phyloP scores from a whole-genome alignment of 768 basidiomycete species.

The Agrocybe chaxingu region DNA sequence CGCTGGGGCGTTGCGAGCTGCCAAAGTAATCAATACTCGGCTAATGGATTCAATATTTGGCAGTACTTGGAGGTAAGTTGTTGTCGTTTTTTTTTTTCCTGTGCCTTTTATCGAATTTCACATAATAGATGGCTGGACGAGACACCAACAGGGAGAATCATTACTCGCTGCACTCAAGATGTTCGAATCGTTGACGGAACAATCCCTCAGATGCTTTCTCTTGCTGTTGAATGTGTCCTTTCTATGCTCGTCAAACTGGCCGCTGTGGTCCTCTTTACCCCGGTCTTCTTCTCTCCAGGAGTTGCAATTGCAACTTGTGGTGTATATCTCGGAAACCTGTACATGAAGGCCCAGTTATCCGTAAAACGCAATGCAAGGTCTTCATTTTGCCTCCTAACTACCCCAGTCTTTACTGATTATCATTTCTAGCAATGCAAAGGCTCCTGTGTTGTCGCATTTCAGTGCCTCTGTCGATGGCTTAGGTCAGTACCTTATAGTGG shows the following conservation, averaged over 20 bases:
- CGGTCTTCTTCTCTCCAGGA: slow-evolving; percentile 41
- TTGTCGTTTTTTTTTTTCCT: neutral
- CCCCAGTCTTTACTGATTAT: neutral
- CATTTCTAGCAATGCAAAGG: slow-evolving; percentile 9
- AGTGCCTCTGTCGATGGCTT: slow-evolving; percentile 46
- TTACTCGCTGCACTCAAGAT: slow-evolving; percentile 17
- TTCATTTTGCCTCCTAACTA: neutral
- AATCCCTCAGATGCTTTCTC: slow-evolving; percentile 24
- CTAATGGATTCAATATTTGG: slow-evolving; percentile 14
- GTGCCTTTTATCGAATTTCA: neutral
- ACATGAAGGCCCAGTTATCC: slow-evolving; percentile 39
- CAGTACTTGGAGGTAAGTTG: slow-evolving; percentile 14
- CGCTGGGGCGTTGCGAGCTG: slow-evolving; percentile 37
- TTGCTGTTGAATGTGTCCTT: slow-evolving; percentile 24
- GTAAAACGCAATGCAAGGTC: slow-evolving; percentile 37
- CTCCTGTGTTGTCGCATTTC: slow-evolving; percentile 13
- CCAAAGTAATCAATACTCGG: slow-evolving; percentile 12
- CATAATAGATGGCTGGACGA: slow-evolving; percentile 31
- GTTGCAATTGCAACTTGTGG: slow-evolving; percentile 39
- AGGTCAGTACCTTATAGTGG: slow-evolving; percentile 11
- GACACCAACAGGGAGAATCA: slow-evolving; percentile 12
- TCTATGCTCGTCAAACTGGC: slow-evolving; percentile 35
- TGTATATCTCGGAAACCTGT: slow-evolving; percentile 37
- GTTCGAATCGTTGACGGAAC: slow-evolving; percentile 44
- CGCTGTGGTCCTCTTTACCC: slow-evolving; percentile 38